A percentile compares a stretch with the other conserved stretches of the same genome.
Conservation (phyloP, 2,329 filamentous ascomycete species). For the Camillea tinctor region DNA sequence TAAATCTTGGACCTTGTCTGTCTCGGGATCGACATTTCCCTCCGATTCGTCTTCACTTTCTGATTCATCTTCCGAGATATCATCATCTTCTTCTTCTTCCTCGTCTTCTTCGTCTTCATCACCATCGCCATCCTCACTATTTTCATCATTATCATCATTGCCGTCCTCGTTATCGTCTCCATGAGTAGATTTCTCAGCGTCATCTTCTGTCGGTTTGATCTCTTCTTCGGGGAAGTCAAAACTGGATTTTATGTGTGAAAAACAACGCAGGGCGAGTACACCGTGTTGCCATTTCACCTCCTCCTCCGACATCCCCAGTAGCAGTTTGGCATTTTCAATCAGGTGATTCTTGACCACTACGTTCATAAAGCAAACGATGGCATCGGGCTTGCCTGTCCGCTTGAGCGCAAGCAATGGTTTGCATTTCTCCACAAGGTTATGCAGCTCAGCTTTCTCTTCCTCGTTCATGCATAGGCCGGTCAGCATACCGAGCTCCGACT, state of each 20-base stretch:
- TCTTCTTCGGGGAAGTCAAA: slow-evolving; percentile 30
- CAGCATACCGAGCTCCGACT: slow-evolving; percentile 38
- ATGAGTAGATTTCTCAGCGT: slow-evolving; percentile 2
- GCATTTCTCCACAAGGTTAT: slow-evolving; percentile 37
- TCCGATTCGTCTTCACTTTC: background rate
- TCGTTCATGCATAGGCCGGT: slow-evolving; percentile 34
- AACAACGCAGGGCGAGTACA: slow-evolving; percentile 38
- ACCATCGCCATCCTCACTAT: slow-evolving; percentile 9
- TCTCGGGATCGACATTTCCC: slow-evolving; percentile 29
- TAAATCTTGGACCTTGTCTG: slow-evolving; percentile 16
- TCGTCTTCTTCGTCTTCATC: slow-evolving; percentile 19
- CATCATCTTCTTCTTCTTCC: slow-evolving; percentile 11
- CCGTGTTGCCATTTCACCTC: slow-evolving; percentile 43
- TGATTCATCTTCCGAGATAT: slow-evolving; percentile 17
- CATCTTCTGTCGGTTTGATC: slow-evolving; percentile 11
- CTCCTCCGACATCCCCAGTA: slow-evolving; percentile 37
- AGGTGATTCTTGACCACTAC: slow-evolving; percentile 39
- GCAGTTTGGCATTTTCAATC: slow-evolving; percentile 36
- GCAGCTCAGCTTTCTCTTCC: slow-evolving; percentile 34
- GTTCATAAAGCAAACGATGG: slow-evolving; percentile 33
- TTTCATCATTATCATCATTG: slow-evolving; percentile 10
- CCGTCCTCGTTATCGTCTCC: slow-evolving; percentile 12
- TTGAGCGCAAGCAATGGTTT: slow-evolving; percentile 35
- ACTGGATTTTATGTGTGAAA: slow-evolving; percentile 36
- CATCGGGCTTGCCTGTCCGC: slow-evolving; percentile 14